Conservation (phyloP, 495 filamentous ascomycete species). For the Lasiosphaeriaceae sp. region DNA sequence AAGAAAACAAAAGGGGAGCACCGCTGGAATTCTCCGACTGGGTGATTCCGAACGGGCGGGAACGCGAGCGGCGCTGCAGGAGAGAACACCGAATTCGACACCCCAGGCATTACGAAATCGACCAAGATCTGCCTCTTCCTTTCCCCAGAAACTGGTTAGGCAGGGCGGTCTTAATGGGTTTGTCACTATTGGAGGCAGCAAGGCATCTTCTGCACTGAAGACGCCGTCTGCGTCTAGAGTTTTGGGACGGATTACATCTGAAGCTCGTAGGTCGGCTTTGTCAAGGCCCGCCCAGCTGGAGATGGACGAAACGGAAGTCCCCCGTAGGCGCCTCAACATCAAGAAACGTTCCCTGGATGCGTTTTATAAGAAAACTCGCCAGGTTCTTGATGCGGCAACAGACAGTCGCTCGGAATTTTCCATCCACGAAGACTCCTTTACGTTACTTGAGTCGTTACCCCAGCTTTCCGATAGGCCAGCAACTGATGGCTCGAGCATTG, state of each 20-base stretch:
- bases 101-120: slow-evolving; percentile 8
- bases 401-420: slow-evolving; percentile 20
- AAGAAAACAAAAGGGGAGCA: slow-evolving; percentile 8
- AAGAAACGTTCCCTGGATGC: slow-evolving; percentile 47
- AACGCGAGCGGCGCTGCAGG: slow-evolving; percentile 21
- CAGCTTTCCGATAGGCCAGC: neutral
- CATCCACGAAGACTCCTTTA: slow-evolving; percentile 19
- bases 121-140: slow-evolving; percentile 7
- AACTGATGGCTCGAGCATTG: neutral
- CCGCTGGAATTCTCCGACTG: too few relatives aligned
- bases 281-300: slow-evolving; percentile 49
- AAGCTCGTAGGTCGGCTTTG: neutral
- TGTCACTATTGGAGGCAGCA: slow-evolving; percentile 16
- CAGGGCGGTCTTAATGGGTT: slow-evolving; percentile 35
- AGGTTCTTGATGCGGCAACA: slow-evolving; percentile 15
- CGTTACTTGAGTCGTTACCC: neutral
- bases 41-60: slow-evolving; percentile 9
- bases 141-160: slow-evolving; percentile 23
- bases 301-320: slow-evolving; percentile 28
- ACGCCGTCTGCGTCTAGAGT: slow-evolving; percentile 2
- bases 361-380: slow-evolving; percentile 41
- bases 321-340: slow-evolving; percentile 28
- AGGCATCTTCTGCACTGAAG: slow-evolving; percentile 4
- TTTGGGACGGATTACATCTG: neutral
- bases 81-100: slow-evolving; percentile 29